These are phyloP conservation scores for Stephanodiscus minutulus DNA, from an alignment of 108 stramenopile genomes.

Conservation along the genomic window DNA sequence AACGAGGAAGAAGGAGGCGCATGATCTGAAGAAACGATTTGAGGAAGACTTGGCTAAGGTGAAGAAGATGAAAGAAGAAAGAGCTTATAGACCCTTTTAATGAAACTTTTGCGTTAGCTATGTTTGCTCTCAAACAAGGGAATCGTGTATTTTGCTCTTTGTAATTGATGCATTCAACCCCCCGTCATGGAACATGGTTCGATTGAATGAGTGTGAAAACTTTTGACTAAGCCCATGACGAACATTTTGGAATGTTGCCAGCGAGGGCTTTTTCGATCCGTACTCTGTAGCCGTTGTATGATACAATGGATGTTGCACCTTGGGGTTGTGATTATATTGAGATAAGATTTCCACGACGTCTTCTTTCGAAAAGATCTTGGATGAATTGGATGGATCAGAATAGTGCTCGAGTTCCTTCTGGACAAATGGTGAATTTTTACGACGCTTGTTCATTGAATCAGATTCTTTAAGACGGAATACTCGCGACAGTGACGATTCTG, in stretches of 20 bases:
- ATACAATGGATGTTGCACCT: slow-evolving; percentile 65
- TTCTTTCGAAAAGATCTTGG: slow-evolving; percentile 32
- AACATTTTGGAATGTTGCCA: slow-evolving; percentile 59
- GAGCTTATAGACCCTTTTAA: slow-evolving; percentile 73
- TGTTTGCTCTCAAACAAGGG: slow-evolving; percentile 9
- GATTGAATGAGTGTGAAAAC: slow-evolving; percentile 69
- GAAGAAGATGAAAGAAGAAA: slow-evolving; percentile 83
- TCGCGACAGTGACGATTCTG: slow-evolving; percentile 45
- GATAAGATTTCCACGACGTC: slow-evolving; percentile 42
- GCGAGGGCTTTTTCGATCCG: slow-evolving; percentile 59
- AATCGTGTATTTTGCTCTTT: slow-evolving; percentile 48
- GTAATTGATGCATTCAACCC: slow-evolving; percentile 64
- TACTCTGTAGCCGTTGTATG: slow-evolving; percentile 62
- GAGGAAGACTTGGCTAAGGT: slow-evolving; percentile 81
- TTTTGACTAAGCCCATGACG: slow-evolving; percentile 60
- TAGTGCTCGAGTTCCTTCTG: slow-evolving; percentile 4
- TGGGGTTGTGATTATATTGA: slow-evolving; percentile 61
- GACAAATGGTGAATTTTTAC: slow-evolving; percentile 33
- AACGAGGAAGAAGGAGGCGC: slow-evolving; percentile 63
- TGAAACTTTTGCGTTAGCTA: neutral
- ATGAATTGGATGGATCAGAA: neutral
- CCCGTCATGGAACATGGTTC: slow-evolving; percentile 61
- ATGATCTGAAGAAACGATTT: slow-evolving; percentile 71
- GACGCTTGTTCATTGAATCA: slow-evolving; percentile 51
- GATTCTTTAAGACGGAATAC: slow-evolving; percentile 45